phyloP scores from a whole-genome alignment of 1,284 basidiomycete species.

The Cryptococcus neoformans region DNA sequence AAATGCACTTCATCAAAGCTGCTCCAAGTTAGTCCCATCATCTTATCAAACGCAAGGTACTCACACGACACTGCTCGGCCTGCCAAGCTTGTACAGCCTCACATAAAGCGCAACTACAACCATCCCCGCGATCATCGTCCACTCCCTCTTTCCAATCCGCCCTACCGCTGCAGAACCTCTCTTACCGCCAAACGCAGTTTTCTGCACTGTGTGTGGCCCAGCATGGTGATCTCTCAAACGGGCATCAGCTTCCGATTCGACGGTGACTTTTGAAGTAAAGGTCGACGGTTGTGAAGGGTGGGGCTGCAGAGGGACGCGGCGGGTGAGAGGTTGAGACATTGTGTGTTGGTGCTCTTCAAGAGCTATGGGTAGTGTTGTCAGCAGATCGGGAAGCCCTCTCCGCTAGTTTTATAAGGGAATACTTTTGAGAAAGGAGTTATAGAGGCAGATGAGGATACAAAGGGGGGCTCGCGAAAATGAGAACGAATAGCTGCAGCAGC shows the following conservation, averaged over 20 bases:
- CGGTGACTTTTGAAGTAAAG: conserved; percentile 1
- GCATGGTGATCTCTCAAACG: conserved; percentile 18
- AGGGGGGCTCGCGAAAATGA: too few relatives aligned
- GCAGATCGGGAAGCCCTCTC: too few relatives aligned
- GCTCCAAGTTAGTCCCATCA: not conserved
- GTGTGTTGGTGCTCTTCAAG: not conserved
- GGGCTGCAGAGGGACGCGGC: not conserved
- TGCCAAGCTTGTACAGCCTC: conserved; percentile 71
- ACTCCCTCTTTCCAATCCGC: conserved; percentile 37
- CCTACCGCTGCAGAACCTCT: conserved; percentile 12
- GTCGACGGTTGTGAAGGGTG: not conserved
- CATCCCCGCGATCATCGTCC: conserved; percentile 33
- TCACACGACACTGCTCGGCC: conserved; percentile 85
- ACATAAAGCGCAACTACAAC: conserved; percentile 63
- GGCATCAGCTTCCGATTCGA: conserved; percentile 29
- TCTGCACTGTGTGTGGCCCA: conserved; percentile 3
- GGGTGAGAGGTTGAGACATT: not conserved
- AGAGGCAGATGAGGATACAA: too few relatives aligned
- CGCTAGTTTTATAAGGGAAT: too few relatives aligned
- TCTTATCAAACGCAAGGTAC: conserved; percentile 40
- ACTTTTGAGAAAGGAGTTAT: too few relatives aligned
- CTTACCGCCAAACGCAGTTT: conserved; percentile 28
- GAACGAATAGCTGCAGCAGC: too few relatives aligned
- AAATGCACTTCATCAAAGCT: conserved; percentile 98
- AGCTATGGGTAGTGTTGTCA: too few relatives aligned